Evolutionary conservation across 805 yeast genomes (phyloP), one percentile per base, ranked within the genome.

Genomic region (Suhomyces canberraensis): DNA sequence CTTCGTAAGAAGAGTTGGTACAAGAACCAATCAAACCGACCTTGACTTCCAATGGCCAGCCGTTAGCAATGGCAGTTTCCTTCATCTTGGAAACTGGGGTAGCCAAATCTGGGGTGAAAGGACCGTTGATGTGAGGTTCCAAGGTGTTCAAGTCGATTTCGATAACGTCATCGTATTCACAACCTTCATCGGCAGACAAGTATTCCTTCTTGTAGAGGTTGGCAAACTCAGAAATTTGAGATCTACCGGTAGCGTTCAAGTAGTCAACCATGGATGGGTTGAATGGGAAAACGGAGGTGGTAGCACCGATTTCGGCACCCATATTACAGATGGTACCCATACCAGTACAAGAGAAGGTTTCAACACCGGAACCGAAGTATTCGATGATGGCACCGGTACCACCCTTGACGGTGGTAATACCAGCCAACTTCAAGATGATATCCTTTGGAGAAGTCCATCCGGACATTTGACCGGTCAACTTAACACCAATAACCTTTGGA

Each of bases 291-390:
- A 87, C 79, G 16, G 98, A 91, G 29, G 98, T 93, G 25, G 98
- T 93, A 29, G 98, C 98, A 66, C 98, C 98, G 41, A 93, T 89
- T 70, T 93, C 98, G 37, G 98, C 98, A 61, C 98, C 98, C 98
- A 93, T 93, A 68, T 93, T 93, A 77, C 98, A 91, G 63, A 93
- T 91, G 43, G 98, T 93, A 44, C 95, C 98, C 98, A 93, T 93
- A 71, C 98, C 98, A 24, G 98, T 93, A 72, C 96, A 88, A 16
- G 95, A 83, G 54, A 93, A 77, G 37, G 84, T 71, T 44, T 81
- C 72, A 31, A 89, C 95, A 70, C 98, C 98, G 37, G 81, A 88
- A 58, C 98, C 98, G 58, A 87, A 91, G 71, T 93, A 93, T 71
- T 93, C 98, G 35, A 93, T 90, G 56, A 93, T 89, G 62, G 73